Conservation (phyloP, 2,329 filamentous ascomycete species). For the Colletotrichum gigasporum region DNA sequence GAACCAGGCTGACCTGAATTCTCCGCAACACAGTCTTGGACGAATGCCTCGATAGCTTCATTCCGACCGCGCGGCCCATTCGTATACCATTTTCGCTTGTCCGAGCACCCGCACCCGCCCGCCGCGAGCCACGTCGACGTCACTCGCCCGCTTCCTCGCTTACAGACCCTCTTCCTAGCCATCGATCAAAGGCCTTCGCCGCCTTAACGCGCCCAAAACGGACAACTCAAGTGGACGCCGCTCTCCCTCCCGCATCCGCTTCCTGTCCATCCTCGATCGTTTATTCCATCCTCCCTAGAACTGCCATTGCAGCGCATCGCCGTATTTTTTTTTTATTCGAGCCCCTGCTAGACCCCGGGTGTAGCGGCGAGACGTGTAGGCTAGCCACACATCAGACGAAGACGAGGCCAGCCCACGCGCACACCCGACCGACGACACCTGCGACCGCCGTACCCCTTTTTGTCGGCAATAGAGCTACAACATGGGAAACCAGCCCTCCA, state of each 20-base stretch:
- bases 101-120: background rate
- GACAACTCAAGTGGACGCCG: conserved; percentile 57
- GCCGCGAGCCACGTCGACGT: conserved; percentile 31
- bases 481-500: conserved; percentile 83
- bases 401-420: conserved; percentile 26
- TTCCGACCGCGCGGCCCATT: conserved; percentile 13
- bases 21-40: conserved; percentile 3
- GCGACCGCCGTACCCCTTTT: conserved; percentile 5
- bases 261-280: conserved; percentile 60
- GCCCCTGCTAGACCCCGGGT: conserved; percentile 21
- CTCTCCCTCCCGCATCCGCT: conserved; percentile 53
- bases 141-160: conserved; percentile 26
- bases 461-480: conserved; percentile 33
- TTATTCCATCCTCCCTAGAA: conserved; percentile 63
- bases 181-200: conserved; percentile 38
- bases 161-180: conserved; percentile 33
- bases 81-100: background rate
- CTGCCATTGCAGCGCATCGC: conserved; percentile 12
- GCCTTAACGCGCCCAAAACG: conserved; percentile 55
- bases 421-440: conserved; percentile 22
- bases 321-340: conserved; percentile 2
- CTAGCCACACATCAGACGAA: conserved; percentile 36
- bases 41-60: conserved; percentile 21
- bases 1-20: conserved; percentile 24
- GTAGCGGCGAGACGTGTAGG: conserved; percentile 34